Conservation (phyloP, 2,329 filamentous ascomycete species). For the Aspergillus hiratsukae region DNA sequence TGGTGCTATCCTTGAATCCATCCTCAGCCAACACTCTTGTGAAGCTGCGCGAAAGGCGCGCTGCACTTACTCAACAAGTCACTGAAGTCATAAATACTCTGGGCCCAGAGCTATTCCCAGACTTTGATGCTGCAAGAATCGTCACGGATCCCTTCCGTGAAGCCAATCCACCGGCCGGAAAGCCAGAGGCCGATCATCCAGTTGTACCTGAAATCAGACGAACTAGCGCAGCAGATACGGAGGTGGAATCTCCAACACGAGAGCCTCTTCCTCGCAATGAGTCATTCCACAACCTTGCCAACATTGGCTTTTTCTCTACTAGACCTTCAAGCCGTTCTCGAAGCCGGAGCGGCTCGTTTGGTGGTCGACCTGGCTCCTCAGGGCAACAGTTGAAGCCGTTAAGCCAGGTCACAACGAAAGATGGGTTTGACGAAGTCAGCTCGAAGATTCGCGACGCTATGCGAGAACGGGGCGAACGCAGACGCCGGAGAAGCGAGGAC, state of each 20-base stretch:
- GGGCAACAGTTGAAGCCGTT: slow-evolving; percentile 67
- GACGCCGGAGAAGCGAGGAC: slow-evolving; percentile 48
- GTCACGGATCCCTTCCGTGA: slow-evolving; percentile 51
- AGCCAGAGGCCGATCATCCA: slow-evolving; percentile 11
- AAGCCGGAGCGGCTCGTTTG: slow-evolving; percentile 65
- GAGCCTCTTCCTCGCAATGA: slow-evolving; percentile 76
- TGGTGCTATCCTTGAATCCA: slow-evolving; percentile 80
- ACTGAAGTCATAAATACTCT: slow-evolving; percentile 92
- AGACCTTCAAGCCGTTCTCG: slow-evolving; percentile 76
- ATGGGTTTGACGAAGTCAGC: slow-evolving; percentile 75
- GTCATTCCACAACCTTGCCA: slow-evolving; percentile 84
- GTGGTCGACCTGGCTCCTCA: slow-evolving; percentile 56
- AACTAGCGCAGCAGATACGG: slow-evolving; percentile 17
- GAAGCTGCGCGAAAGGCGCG: slow-evolving; percentile 68
- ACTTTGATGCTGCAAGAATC: slow-evolving; percentile 77
- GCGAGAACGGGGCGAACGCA: slow-evolving; percentile 65
- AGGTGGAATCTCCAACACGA: slow-evolving; percentile 22
- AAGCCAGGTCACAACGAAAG: slow-evolving; percentile 61
- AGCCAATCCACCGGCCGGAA: slow-evolving; percentile 13
- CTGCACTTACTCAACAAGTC: slow-evolving; percentile 72
- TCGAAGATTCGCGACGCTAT: slow-evolving; percentile 81
- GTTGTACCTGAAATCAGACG: slow-evolving; percentile 20
- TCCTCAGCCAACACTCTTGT: slow-evolving; percentile 78
- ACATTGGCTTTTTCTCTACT: slow-evolving; percentile 85
- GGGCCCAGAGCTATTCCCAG: slow-evolving; percentile 93